Conservation (phyloP, 129 eudicot species). For the Logfia minima region DNA sequence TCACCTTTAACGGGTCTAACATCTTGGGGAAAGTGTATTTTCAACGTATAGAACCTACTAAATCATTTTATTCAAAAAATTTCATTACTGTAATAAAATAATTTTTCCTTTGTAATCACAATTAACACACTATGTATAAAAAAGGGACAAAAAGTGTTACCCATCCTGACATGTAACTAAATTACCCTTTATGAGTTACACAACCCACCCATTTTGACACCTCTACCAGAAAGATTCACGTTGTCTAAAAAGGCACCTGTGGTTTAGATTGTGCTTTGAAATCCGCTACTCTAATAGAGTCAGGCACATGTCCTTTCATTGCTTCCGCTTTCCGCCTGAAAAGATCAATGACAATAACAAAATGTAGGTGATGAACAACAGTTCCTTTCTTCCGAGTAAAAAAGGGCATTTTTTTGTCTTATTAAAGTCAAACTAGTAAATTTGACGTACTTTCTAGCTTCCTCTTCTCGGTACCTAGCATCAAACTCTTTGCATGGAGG, state of each 20-base stretch:
- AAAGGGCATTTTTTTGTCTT: background rate
- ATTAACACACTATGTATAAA: background rate
- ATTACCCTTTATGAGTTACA: background rate
- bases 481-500: conserved; percentile 90
- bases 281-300: conserved; percentile 45
- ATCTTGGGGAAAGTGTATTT: background rate
- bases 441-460: conserved; percentile 67
- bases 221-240: conserved; percentile 23
- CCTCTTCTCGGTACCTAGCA: conserved; percentile 72
- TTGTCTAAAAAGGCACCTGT: conserved; percentile 33
- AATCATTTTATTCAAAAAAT: background rate
- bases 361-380: conserved; percentile 8
- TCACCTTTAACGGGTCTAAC: background rate
- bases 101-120: background rate
- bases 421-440: conserved; percentile 12
- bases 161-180: background rate
- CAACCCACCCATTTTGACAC: conserved; percentile 5
- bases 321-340: conserved; percentile 68
- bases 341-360: conserved; percentile 1
- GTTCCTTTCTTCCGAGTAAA: background rate
- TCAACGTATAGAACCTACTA: background rate
- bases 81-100: too few relatives aligned
- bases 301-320: conserved; percentile 58
- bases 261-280: conserved; percentile 42
- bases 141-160: background rate